These are phyloP conservation scores for Aspergillus ochraceus DNA, from an alignment of 2,329 filamentous ascomycete genomes.

Conservation along the genomic window DNA sequence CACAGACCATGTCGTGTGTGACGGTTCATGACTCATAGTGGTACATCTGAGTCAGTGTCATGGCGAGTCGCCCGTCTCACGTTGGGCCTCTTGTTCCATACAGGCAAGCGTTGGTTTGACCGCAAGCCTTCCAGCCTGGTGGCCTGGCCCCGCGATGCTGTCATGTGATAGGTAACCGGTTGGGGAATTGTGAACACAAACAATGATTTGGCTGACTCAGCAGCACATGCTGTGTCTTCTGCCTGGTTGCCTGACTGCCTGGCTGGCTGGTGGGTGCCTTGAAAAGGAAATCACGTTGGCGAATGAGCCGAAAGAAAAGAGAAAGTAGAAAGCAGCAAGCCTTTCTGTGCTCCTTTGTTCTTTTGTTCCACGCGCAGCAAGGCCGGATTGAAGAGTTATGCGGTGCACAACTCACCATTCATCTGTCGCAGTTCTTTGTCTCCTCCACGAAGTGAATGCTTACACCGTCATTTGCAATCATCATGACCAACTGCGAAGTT, in stretches of 20 bases:
- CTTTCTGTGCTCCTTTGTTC: background rate
- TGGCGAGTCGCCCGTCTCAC: background rate
- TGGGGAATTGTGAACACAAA: background rate
- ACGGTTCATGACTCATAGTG: background rate
- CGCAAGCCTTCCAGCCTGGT: background rate
- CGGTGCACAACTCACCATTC: background rate
- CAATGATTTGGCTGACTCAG: background rate
- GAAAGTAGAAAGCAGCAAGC: background rate
- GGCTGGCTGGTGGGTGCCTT: background rate
- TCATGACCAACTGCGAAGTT: background rate
- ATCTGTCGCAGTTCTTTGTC: background rate
- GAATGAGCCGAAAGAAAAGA: background rate
- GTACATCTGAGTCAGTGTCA: background rate
- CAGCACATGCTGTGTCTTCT: background rate
- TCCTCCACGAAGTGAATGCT: background rate
- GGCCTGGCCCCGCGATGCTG: background rate
- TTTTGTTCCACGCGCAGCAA: background rate
- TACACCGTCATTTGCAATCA: background rate
- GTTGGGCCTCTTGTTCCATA: background rate
- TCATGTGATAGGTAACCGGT: background rate
- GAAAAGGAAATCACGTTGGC: background rate
- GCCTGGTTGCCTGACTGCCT: background rate
- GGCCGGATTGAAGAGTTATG: too few relatives aligned
- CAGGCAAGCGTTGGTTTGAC: background rate
- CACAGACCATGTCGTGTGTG: background rate